Evolutionary conservation across 345 rosid genomes (phyloP), one percentile per base, ranked within the genome.

Genomic region (Leavenworthia alabamica): DNA sequence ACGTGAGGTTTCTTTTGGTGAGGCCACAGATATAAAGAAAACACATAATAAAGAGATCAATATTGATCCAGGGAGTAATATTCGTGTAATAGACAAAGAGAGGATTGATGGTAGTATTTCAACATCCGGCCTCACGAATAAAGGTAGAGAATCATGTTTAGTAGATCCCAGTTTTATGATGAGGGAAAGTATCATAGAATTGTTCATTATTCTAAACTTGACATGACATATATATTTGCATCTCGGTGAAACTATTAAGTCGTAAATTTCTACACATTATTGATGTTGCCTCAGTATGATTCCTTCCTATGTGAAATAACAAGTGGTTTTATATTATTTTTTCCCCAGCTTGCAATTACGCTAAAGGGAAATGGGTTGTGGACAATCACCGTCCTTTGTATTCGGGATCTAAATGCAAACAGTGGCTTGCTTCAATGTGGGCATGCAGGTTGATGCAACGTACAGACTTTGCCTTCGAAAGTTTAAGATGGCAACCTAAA

Each of bases 351-450:
- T 91, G 98, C 64, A 83, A 81, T 53, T 85, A 82, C 61, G 93
- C 93, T 13, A 83, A 85, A 73, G 98, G 98, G 57, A 89, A 85
- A 75, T 92, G 98, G 98, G 86, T 89, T 35, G 70, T 83, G 61
- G 98, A 92, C 75, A 80, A 81, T 20, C 66, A 46, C 28, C 78
- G 80, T 53, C 89, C 88, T 51, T 51, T 87, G 46, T 92, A 92
- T 75, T 86, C 97, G 12, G 98, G 98, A 48, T 75, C 73, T 61
- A 67, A 52, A 45, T 89, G 98, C 74, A 92, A 89, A 73, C 89
- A 78, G 41, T 92, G 97, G 98, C 83, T 92, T 60, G 87, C 98
- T 19, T 56, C 55, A 16, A 89, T 83, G 97, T 92, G 98, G 98
- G 95, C 98, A 15, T 89, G 98, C 73, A 79, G 85, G 68, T 71